A percentile compares a stretch with the other conserved stretches of the same genome.
These are phyloP conservation scores for Cercospora brassicicola DNA, from an alignment of 2,329 filamentous ascomycete genomes.

Conservation along the genomic window DNA sequence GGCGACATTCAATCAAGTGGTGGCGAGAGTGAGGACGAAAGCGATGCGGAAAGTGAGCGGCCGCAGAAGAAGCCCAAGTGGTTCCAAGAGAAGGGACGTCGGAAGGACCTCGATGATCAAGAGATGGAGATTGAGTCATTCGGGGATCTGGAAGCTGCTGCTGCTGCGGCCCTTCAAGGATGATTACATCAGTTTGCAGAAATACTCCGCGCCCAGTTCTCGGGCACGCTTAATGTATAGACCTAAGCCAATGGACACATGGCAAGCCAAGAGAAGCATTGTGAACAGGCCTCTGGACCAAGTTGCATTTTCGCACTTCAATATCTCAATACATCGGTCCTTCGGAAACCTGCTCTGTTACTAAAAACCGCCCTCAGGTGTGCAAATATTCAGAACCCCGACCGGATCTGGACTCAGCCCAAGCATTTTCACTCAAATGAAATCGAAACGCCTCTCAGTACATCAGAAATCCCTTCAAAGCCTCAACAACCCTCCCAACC, in stretches of 20 bases:
- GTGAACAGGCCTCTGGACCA: no score
- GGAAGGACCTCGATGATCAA: conserved; percentile 52
- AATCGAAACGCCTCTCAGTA: no score
- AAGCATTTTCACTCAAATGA: no score
- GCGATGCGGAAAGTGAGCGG: conserved; percentile 34
- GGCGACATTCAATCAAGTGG: conserved; percentile 36
- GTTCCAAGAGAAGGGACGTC: conserved; percentile 68
- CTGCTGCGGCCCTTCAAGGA: conserved; percentile 46
- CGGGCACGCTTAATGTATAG: background rate
- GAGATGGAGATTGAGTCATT: conserved; percentile 70
- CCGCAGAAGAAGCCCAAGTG: conserved; percentile 68
- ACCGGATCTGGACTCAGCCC: no score
- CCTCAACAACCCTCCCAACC: background rate
- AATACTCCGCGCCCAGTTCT: background rate
- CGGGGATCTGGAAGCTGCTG: conserved; percentile 75
- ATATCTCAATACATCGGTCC: no score
- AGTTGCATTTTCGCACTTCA: background rate
- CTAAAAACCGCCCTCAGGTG: no score
- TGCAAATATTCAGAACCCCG: no score
- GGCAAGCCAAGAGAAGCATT: no score
- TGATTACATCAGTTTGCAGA: no score
- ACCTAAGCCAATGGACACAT: background rate
- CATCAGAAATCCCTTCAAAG: no score
- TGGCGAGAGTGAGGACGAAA: conserved; percentile 43
- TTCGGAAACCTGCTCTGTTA: no score